phyloP scores from a whole-genome alignment of 2,329 filamentous ascomycete genomes.

The Cadophora malorum region DNA sequence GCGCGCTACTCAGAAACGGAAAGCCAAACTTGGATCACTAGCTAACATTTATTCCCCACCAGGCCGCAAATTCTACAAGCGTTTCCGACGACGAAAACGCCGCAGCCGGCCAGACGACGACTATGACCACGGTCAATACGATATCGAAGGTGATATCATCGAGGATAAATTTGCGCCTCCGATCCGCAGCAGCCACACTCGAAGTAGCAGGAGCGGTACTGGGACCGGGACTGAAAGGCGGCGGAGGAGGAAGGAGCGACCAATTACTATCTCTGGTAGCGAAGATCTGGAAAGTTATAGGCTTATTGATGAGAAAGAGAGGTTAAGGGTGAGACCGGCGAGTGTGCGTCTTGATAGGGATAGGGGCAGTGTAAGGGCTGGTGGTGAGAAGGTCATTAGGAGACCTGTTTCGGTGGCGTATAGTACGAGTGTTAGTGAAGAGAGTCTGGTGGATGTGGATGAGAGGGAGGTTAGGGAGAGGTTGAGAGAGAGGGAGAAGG shows the following conservation, averaged over 20 bases:
- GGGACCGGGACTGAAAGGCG: background rate
- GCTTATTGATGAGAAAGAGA: background rate
- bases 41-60: slow-evolving; percentile 16
- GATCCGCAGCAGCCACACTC: slow-evolving; percentile 13
- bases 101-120: slow-evolving; percentile 10
- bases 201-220: slow-evolving; percentile 15
- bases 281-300: slow-evolving; percentile 11
- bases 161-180: slow-evolving; percentile 11
- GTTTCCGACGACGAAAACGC: slow-evolving; percentile 23
- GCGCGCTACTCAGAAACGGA: background rate
- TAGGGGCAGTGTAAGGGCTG: background rate
- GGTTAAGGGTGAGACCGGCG: background rate
- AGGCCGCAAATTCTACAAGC: slow-evolving; percentile 28
- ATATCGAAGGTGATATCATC: slow-evolving; percentile 11
- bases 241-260: slow-evolving; percentile 3
- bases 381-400: background rate
- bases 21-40: background rate
- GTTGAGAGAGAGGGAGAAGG: slow-evolving; percentile 13
- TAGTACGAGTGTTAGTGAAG: slow-evolving; percentile 12
- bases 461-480: slow-evolving; percentile 15
- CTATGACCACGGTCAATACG: slow-evolving; percentile 25
- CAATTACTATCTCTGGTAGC: background rate
- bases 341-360: background rate
- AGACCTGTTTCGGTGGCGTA: slow-evolving; percentile 12
- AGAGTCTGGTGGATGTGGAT: slow-evolving; percentile 21